Base-by-base conservation (phyloP, 2,329 filamentous ascomycete genomes). In the Ambrosiella beaveri region DNA sequence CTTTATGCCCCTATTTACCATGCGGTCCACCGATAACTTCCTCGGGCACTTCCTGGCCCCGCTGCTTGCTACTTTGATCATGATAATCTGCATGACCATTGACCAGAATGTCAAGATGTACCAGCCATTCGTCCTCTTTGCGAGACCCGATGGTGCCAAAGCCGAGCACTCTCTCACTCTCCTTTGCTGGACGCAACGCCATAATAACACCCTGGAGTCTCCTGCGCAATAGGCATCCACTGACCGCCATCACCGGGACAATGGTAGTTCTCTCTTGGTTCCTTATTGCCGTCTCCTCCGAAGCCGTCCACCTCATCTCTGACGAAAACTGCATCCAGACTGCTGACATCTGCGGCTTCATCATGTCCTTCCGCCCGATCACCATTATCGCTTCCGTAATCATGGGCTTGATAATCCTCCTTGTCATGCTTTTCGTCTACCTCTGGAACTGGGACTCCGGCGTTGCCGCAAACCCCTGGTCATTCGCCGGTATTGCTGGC, bases 31-130 rank as follows among this genome's bases (percentile, higher is more conserved):
- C 35, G 44, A 59, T 19, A 59, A 59, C 47, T 59, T 59, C 27
- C 17, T 59, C 7, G 57, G 57, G 9, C 53, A 56, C 47, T 59
- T 55, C n/a, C 35, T 59, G 1, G 53, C 53, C 6, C 57, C 57
- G 13, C n/a, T 59, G 13, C 36, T 55, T n/a, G 41, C 57, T 9
- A 59, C 57, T 3, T 27, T 19, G 13, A 15, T 59, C 15, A 15
- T 59, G 27, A 35, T 59, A 11, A 38, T 35, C 36, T 37, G 38
- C 17, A 59, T 44, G 37, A 59, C 53, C 7, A 41, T 59, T n/a
- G 57, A 59, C 38, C 53, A 56, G 38, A 59, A 59, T 13, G 44
- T 52, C 41, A 59, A 56, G 37, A 59, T 59, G 57, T 59, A 56
- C 17, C 57, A 59, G 52, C 57, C 53, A 6, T 59, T 59, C 52